Evolutionary conservation across 1,139 yeast genomes (phyloP), one percentile per base, ranked within the genome.

Genomic region (Yamadazyma epiphylla): DNA sequence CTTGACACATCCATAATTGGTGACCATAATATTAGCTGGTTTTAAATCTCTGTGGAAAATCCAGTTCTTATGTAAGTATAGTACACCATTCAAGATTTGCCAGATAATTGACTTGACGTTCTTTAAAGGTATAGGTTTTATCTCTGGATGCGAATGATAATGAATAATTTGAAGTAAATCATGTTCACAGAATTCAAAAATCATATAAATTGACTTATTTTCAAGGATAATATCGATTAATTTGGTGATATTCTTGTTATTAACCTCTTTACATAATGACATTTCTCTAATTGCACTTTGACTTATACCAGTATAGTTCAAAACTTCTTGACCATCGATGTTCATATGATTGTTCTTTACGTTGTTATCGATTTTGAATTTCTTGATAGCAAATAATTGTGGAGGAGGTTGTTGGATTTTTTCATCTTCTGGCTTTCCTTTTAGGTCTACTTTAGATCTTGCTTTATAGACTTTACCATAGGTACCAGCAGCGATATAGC

Each of bases 401-500:
- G 42, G 39, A 13, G 45, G 38, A 4, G 29, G 35, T 13, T 19
- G 20, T 35, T 24, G 31, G 30, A 25, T 17, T 15, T 24, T 28
- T 12, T 33, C 41, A 13, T 38, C 39, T 11, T 36, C 40, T 9
- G 37, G 28, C 30, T 34, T 34, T 22, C 41, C 25, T 58, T 58
- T 45, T 31, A 47, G 44, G 65, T 66, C 17, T 71, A 62, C 41
- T 72, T 74, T 11, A 15, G 39, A 31, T 26, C 43, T 36, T 4
- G 97, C 97, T 53, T 91, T 91, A 62, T 88, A 94, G 17, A 91
- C 99, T 42, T 94, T 80, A 33, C 99, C 99, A 55, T 91, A 91
- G 0, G 99, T 91, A 23, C 99, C 99, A 1, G 98, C 96, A 0
- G 98, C 98, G 38, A 91, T 94, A 56, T 91, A 91, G 0, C 99